Evolutionary conservation across 169 alveolate species (phyloP), one percentile per base, ranked within the genome.

Genomic region (Plasmodium billcollinsi): DNA sequence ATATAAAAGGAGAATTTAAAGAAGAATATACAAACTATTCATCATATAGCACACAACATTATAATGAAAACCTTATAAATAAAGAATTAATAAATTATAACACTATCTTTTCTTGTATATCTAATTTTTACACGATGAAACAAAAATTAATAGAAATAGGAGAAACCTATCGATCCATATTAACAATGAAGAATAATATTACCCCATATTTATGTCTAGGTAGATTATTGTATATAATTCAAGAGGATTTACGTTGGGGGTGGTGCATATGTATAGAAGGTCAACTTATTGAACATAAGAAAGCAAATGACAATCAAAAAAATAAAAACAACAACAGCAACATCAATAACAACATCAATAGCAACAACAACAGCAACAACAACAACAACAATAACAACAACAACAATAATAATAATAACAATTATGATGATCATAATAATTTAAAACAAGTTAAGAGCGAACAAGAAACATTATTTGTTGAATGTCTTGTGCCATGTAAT

Each of bases 171-270:
- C 71, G 92, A 66, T 62, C 70, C 12, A 71, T 86, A 33, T 74
- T 86, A 39, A 86, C 92, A 9, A 24, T 61, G 83, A 96, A 97
- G 33, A 94, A 92, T 71, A 92, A 93, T 63, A 90, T 96, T 3
- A 91, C 95, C 74, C 96, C 97, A 6, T 97, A 93, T 88, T 89
- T 96, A 62, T 78, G 89, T 18, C 94, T 96, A 39, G 99, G 99
- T 6, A 93, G 99, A 88, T 56, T 97, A 15, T 86, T 97, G n/a
- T 92, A 93, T 88, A 86, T 96, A 15, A 75, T 72, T 88, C 94
- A 80, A 75, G 83, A 80, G 76, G 92, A 85, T 62, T 63, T 80
- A 91, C 93, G 63, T 90, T 93, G 97, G 96, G 97, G 90, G 83
- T 96, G 97, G 97, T 96, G 93, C 73, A 72, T 96, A 3, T 85